These are phyloP conservation scores for Erodium maritimum DNA, from an alignment of 345 rosid genomes.

Conservation along the genomic window DNA sequence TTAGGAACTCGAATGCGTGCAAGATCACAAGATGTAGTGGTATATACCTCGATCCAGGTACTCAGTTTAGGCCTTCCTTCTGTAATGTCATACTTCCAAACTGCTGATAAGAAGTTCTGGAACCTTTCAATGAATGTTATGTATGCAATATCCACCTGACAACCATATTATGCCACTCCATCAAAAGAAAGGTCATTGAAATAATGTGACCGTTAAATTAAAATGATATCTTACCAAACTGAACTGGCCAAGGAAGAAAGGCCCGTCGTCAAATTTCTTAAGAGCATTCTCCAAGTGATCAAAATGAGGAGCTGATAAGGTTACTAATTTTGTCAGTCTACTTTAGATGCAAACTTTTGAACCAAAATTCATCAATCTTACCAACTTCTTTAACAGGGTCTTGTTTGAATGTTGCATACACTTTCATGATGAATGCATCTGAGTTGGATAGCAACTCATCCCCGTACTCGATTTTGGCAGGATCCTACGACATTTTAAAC, in stretches of 20 bases:
- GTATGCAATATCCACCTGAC: slow-evolving; percentile 67
- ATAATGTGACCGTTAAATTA: no score
- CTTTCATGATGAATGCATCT: slow-evolving; percentile 32
- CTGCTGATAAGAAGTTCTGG: slow-evolving; percentile 36
- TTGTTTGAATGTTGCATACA: slow-evolving; percentile 48
- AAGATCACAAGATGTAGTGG: not conserved
- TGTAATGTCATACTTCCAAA: slow-evolving; percentile 43
- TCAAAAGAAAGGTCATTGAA: no score
- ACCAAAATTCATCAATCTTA: slow-evolving; percentile 12
- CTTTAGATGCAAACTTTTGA: not conserved
- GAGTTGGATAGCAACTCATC: slow-evolving; percentile 49
- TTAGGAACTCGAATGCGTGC: not conserved
- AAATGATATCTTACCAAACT: slow-evolving; percentile 41
- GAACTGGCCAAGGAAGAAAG: slow-evolving; percentile 77
- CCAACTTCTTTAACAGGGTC: slow-evolving; percentile 48
- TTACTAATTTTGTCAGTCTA: not conserved
- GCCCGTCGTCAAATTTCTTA: slow-evolving; percentile 46
- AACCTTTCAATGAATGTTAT: slow-evolving; percentile 59
- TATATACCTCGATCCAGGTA: slow-evolving; percentile 59
- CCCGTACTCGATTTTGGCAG: slow-evolving; percentile 38
- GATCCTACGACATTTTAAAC: slow-evolving; percentile 35
- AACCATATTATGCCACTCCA: no score
- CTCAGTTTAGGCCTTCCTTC: slow-evolving; percentile 65
- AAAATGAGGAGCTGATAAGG: slow-evolving; percentile 48
- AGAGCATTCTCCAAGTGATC: slow-evolving; percentile 66